These are phyloP conservation scores for Triticum timopheevii DNA, from an alignment of 176 grass and related monocot species.

Conservation along the genomic window DNA sequence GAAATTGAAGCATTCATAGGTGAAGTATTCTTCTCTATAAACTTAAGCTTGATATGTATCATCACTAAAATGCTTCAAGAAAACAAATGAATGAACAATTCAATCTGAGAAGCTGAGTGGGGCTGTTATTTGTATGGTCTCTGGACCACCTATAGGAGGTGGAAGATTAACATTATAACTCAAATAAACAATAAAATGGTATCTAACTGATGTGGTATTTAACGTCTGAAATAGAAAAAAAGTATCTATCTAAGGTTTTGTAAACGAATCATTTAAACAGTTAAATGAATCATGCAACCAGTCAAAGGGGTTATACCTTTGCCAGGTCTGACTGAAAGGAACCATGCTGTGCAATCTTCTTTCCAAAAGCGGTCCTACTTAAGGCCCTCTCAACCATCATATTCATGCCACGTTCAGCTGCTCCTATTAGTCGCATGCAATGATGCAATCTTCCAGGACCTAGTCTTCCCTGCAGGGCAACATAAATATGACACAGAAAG, in stretches of 20 bases:
- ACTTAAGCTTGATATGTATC: too few species aligned
- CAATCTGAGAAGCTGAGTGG: not conserved
- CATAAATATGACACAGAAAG: not conserved
- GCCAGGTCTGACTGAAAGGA: conserved; percentile 91
- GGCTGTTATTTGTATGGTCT: not conserved
- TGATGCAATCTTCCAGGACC: conserved; percentile 96
- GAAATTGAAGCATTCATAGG: too few species aligned
- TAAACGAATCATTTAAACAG: conserved; percentile 6
- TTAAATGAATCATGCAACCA: not conserved
- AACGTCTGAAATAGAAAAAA: too few species aligned
- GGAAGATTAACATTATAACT: not conserved
- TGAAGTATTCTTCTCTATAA: too few species aligned
- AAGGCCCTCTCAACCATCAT: conserved; percentile 87
- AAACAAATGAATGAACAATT: not conserved
- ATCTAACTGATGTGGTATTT: not conserved
- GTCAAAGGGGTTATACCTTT: conserved; percentile 41
- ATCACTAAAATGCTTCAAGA: too few species aligned
- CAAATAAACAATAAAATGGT: not conserved
- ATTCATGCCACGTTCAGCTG: conserved; percentile 88
- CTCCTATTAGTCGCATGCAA: conserved; percentile 91
- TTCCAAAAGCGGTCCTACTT: conserved; percentile 73
- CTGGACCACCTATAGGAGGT: not conserved
- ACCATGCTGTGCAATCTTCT: conserved; percentile 83
- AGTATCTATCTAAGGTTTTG: too few species aligned
- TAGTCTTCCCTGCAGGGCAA: conserved; percentile 79